These are phyloP conservation scores for Pulveroboletus sp. DNA, from an alignment of 768 basidiomycete species.

Conservation along the genomic window DNA sequence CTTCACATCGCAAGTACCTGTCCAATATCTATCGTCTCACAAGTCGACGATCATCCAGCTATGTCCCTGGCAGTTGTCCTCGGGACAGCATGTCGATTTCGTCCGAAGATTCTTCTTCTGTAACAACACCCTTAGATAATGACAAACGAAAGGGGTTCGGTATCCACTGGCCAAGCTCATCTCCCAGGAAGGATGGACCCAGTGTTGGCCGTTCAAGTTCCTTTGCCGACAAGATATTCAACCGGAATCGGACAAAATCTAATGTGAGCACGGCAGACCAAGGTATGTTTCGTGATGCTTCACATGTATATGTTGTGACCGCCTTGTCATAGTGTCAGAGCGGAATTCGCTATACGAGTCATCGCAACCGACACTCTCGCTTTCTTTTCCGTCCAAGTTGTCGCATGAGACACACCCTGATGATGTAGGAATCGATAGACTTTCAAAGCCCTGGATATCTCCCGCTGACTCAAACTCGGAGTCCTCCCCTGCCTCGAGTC, in stretches of 20 bases:
- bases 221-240: constrained; percentile 59
- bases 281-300: constrained; percentile 34
- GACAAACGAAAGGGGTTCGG: constrained; percentile 31
- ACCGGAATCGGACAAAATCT: constrained; percentile 50
- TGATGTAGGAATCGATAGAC: constrained; percentile 15
- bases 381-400: constrained; percentile 20
- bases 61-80: constrained; percentile 40
- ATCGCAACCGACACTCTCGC: constrained; percentile 20
- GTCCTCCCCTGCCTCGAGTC: constrained; percentile 35
- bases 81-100: constrained; percentile 63
- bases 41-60: constrained; percentile 33
- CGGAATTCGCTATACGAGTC: constrained; percentile 26
- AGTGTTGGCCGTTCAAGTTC: constrained; percentile 46
- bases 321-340: constrained; percentile 13
- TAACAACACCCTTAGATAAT: constrained; percentile 55
- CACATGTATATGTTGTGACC: not conserved
- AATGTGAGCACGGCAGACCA: constrained; percentile 41
- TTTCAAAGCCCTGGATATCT: constrained; percentile 48
- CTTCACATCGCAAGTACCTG: constrained; percentile 43
- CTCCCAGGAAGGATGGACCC: constrained; percentile 47
- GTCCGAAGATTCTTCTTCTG: constrained; percentile 60
- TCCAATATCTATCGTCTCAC: constrained; percentile 46
- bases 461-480: constrained; percentile 35
- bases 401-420: constrained; percentile 12
- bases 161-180: constrained; percentile 44